A percentile compares a stretch with the other conserved stretches of the same genome.
Conservation (phyloP, 768 basidiomycete species). For the Cyathus striatus region DNA sequence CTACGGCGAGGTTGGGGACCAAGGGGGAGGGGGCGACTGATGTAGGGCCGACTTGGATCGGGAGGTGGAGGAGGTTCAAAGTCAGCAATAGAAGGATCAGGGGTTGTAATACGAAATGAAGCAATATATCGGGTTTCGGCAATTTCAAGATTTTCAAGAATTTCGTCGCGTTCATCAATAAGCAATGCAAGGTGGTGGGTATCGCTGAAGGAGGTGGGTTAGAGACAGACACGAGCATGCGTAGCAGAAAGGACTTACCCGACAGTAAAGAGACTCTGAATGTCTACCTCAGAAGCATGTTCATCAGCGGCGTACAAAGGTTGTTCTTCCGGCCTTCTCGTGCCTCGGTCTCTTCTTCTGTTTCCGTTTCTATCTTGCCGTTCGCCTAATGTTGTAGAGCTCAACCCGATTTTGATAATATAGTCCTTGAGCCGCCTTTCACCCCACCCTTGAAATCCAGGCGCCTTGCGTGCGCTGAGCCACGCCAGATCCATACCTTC, state of each 20-base stretch:
- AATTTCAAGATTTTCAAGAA: constrained; percentile 75
- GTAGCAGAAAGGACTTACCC: constrained; percentile 43
- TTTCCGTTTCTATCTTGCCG: constrained; percentile 20
- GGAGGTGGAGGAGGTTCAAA: constrained; percentile 39
- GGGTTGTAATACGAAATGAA: constrained; percentile 69
- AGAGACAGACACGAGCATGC: too few species aligned
- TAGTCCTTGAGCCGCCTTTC: constrained; percentile 71
- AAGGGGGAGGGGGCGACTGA: constrained; percentile 66
- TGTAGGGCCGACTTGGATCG: constrained; percentile 46
- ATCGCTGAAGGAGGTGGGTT: too few species aligned
- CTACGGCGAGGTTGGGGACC: constrained; percentile 27
- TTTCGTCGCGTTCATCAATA: constrained; percentile 70
- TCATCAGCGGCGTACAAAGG: constrained; percentile 38
- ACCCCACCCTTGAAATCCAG: constrained; percentile 68
- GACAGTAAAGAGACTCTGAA: constrained; percentile 71
- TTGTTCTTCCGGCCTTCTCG: constrained; percentile 29
- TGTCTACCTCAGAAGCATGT: constrained; percentile 51
- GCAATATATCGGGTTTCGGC: constrained; percentile 76
- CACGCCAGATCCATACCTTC: constrained; percentile 72
- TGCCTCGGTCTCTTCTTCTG: constrained; percentile 21
- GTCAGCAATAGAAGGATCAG: constrained; percentile 67
- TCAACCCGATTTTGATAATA: constrained; percentile 60
- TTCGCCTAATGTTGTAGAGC: constrained; percentile 46
- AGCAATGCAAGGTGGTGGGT: constrained; percentile 62
- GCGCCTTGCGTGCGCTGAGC: constrained; percentile 57